phyloP scores from a whole-genome alignment of 768 basidiomycete genomes.

The Psilocybe cubensis region DNA sequence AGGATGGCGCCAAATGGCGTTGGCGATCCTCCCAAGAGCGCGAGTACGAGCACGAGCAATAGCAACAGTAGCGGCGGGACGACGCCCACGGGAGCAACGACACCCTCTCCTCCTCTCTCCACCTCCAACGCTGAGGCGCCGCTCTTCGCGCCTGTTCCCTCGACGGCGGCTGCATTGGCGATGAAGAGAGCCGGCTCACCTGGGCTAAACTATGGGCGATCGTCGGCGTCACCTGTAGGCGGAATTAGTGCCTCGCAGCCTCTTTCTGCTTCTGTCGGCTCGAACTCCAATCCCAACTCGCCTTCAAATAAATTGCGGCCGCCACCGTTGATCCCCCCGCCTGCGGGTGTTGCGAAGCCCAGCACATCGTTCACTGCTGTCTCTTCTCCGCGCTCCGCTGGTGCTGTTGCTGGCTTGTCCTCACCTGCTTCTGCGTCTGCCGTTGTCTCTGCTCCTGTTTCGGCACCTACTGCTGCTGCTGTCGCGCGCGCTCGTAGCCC shows the following conservation, averaged over 20 bases:
- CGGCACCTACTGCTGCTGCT: constrained; percentile 14
- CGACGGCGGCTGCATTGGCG: background rate
- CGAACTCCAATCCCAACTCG: constrained; percentile 4
- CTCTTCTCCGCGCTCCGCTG: constrained; percentile 9
- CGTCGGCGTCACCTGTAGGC: constrained; percentile 1
- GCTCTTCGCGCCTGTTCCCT: background rate
- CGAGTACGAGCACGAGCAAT: background rate
- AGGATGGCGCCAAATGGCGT: constrained; percentile 27
- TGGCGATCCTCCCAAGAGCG: constrained; percentile 5
- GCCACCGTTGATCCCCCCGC: constrained; percentile 34
- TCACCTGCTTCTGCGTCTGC: background rate
- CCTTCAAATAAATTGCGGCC: constrained; percentile 27
- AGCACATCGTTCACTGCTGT: constrained; percentile 38
- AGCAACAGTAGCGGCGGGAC: constrained; percentile 12
- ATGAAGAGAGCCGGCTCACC: background rate
- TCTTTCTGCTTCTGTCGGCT: background rate
- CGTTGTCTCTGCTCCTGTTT: constrained; percentile 10
- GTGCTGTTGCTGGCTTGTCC: background rate
- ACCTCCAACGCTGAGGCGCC: constrained; percentile 2
- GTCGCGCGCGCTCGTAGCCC: constrained; percentile 18
- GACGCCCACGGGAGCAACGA: constrained; percentile 9
- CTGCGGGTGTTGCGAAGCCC: constrained; percentile 32
- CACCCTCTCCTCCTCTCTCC: constrained; percentile 1
- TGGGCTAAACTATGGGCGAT: background rate
- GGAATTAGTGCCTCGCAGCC: constrained; percentile 15